Evolutionary conservation across 108 stramenopile genomes (phyloP).

Genomic region (Cyclotella baltica): DNA sequence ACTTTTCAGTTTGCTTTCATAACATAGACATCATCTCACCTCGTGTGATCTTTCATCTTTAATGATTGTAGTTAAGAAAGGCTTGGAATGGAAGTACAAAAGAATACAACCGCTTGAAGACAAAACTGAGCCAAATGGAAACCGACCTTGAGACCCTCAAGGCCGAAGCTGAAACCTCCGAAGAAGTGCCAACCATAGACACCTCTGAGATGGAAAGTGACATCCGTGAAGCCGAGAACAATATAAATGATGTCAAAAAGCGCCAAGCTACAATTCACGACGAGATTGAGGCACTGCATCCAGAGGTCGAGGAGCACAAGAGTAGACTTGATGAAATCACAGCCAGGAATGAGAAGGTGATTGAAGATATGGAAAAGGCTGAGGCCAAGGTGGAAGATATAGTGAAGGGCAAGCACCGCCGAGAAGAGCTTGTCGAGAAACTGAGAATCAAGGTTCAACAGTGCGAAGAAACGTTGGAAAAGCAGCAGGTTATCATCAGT

Average conservation of each 20-base stretch:
- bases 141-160: slow-evolving; percentile 34
- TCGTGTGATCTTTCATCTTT: neutral
- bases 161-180: slow-evolving; percentile 61
- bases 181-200: slow-evolving; percentile 75
- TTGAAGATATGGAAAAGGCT: slow-evolving; percentile 67
- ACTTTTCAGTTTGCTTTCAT: neutral
- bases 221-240: slow-evolving; percentile 61
- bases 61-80: slow-evolving; percentile 2
- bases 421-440: slow-evolving; percentile 48
- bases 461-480: slow-evolving; percentile 33
- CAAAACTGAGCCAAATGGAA: slow-evolving; percentile 51
- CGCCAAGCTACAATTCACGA: slow-evolving; percentile 39
- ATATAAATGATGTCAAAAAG: slow-evolving; percentile 54
- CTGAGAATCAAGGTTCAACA: slow-evolving; percentile 41
- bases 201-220: slow-evolving; percentile 76
- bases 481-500: slow-evolving; percentile 56
- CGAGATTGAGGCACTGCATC: slow-evolving; percentile 57
- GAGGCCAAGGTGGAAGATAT: slow-evolving; percentile 63
- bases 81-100: slow-evolving; percentile 44
- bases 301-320: slow-evolving; percentile 58
- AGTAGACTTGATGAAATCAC: slow-evolving; percentile 63
- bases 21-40: neutral
- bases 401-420: slow-evolving; percentile 48
- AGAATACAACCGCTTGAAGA: slow-evolving; percentile 46
- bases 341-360: slow-evolving; percentile 69